Evolutionary conservation across 2,329 filamentous ascomycete genomes (phyloP), one percentile per base, ranked within the genome.

Genomic region (Boeremia lycopersici): DNA sequence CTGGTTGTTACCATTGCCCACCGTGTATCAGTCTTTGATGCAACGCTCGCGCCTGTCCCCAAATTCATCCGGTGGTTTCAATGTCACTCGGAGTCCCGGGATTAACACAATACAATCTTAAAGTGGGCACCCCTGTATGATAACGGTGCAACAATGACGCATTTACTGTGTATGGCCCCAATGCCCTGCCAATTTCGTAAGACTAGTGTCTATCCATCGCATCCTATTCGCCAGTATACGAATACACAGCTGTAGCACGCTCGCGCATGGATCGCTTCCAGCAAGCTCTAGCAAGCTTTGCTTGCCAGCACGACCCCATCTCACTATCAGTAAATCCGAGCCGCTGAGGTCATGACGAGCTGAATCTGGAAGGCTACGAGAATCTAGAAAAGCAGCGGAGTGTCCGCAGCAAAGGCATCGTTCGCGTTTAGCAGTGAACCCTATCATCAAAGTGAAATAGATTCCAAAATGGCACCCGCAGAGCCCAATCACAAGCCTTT

Each of bases 401-500:
- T 30, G 26, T 31, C 52, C 40, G 19, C 40, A 40, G 26, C 25
- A 25, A 25, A 38, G 13, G 25, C 30, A 30, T 15, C 6, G 36
- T 31, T 26, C 9, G 17, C 8, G 4, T 40, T 29, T 13, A 17
- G 25, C n/a, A 17, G 26, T 31, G 29, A 38, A 11, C 12, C 9
- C 39, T 49, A 23, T 23, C 19, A 23, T 31, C 12, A 12, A 11
- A 26, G 17, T 36, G 6, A 55, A 31, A 31, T n/a, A 30, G 6
- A 12, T 4, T 34, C 26, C 25, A 64, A 25, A 13, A 74, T 73
- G 71, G 70, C 69, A 25, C 69, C 70, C 5, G 64, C 69, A 25
- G 71, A 73, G 59, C 70, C 71, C 1, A 60, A 71, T 19, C 65
- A 67, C 25, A 59, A 63, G 35, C 60, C 65, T 8, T 74, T 73